phyloP scores from a whole-genome alignment of 768 basidiomycete genomes.

The Scleroderma citrinum region DNA sequence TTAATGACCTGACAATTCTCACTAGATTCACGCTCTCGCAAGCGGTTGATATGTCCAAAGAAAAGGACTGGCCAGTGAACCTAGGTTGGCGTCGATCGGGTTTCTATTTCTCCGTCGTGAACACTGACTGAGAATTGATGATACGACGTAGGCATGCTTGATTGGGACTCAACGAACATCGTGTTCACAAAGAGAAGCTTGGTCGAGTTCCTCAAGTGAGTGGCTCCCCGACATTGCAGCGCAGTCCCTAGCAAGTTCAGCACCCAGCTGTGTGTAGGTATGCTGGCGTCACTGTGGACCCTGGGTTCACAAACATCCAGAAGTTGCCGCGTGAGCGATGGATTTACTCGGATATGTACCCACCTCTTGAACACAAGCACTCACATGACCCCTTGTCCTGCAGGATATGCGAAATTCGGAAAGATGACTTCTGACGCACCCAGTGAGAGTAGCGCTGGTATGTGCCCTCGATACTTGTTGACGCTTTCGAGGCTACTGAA shows the following conservation, averaged over 20 bases:
- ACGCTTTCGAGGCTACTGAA: not conserved
- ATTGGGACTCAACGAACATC: slow-evolving; percentile 73
- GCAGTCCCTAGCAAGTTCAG: slow-evolving; percentile 18
- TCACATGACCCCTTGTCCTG: not conserved
- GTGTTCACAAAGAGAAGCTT: slow-evolving; percentile 75
- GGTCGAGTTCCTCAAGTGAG: slow-evolving; percentile 73
- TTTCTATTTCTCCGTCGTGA: not conserved
- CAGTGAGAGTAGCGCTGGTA: slow-evolving; percentile 24
- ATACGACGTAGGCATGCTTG: slow-evolving; percentile 54
- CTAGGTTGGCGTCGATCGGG: slow-evolving; percentile 47
- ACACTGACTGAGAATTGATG: no score
- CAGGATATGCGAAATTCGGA: slow-evolving; percentile 71
- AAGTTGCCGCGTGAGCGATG: slow-evolving; percentile 61
- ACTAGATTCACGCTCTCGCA: slow-evolving; percentile 54
- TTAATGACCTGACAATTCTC: not conserved
- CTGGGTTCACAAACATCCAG: slow-evolving; percentile 65
- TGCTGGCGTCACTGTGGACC: slow-evolving; percentile 68
- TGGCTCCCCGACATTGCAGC: slow-evolving; percentile 1
- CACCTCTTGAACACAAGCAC: not conserved
- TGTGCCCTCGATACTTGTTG: slow-evolving; percentile 10
- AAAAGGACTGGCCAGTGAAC: slow-evolving; percentile 66
- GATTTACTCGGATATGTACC: no score
- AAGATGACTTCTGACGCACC: slow-evolving; percentile 29
- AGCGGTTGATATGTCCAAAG: slow-evolving; percentile 55
- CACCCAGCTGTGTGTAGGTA: slow-evolving; percentile 42